Percentiles rank a stretch among this genome's conserved stretches.
Conservation (phyloP, 306 rosid genomes). For the Benincasa hispida region DNA sequence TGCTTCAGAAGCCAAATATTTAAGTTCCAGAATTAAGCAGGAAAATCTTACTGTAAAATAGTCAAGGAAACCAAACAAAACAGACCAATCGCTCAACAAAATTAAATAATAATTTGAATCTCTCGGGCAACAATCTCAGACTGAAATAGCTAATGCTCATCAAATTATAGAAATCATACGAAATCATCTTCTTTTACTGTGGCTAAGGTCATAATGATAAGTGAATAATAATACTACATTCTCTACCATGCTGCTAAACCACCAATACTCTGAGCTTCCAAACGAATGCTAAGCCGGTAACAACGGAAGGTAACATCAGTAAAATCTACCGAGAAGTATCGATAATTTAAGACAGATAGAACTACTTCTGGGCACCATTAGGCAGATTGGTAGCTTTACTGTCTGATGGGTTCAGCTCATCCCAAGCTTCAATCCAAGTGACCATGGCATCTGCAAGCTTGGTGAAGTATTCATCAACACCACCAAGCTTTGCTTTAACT, state of each 20-base stretch:
- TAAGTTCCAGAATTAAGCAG: background rate
- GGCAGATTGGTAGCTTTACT: constrained; percentile 16
- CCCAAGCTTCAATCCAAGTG: constrained; percentile 94
- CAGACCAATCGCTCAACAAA: background rate
- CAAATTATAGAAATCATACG: background rate
- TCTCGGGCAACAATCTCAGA: background rate
- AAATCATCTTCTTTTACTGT: background rate
- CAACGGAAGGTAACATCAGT: background rate
- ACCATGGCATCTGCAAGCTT: constrained; percentile 84
- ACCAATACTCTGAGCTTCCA: background rate
- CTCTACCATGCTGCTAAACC: background rate
- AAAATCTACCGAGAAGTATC: background rate
- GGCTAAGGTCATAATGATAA: background rate
- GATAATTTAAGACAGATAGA: background rate
- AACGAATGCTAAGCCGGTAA: background rate
- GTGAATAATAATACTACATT: background rate
- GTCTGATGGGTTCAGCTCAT: constrained; percentile 46
- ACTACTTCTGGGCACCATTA: constrained; percentile 32
- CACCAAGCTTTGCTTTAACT: constrained; percentile 55
- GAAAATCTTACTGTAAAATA: background rate
- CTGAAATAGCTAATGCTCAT: background rate
- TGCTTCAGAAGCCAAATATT: background rate
- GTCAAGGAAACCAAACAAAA: background rate
- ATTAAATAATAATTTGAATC: background rate
- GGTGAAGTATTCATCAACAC: constrained; percentile 48